Conservation (phyloP, 805 yeast species). For the Danielozyma ontarioensis region DNA sequence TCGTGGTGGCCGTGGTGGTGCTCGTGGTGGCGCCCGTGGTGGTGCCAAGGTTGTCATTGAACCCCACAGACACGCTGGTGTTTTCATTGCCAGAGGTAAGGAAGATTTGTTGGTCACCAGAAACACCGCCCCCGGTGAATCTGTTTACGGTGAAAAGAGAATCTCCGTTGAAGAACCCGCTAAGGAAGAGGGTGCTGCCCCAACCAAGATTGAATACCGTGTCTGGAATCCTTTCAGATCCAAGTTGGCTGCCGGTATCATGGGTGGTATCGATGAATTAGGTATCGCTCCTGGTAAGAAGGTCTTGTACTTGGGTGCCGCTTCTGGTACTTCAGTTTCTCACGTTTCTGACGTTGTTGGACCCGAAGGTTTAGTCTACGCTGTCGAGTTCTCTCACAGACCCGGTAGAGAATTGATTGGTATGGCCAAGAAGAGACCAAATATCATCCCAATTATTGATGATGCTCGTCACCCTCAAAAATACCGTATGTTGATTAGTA, state of each 20-base stretch:
- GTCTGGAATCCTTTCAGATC: slow-evolving; percentile 99
- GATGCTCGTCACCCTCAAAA: slow-evolving; percentile 99
- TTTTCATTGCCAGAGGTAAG: slow-evolving; percentile 98
- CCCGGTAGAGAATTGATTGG: slow-evolving; percentile 99
- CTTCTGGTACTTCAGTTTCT: slow-evolving; percentile 98
- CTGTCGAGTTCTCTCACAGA: slow-evolving; percentile 99
- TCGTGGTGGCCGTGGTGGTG: slow-evolving; percentile 64
- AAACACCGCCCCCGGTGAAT: slow-evolving; percentile 97
- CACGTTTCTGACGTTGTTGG: slow-evolving; percentile 98
- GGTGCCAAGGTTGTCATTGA: slow-evolving; percentile 97
- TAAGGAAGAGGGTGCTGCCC: slow-evolving; percentile 78
- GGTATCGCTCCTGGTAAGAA: slow-evolving; percentile 98
- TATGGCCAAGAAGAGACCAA: slow-evolving; percentile 99
- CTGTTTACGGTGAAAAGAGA: slow-evolving; percentile 98
- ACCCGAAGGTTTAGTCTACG: slow-evolving; percentile 98
- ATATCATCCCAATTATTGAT: slow-evolving; percentile 96
- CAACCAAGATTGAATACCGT: slow-evolving; percentile 96
- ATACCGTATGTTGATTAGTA: slow-evolving; percentile 97
- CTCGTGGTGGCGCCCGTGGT: slow-evolving; percentile 77
- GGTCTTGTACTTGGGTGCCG: slow-evolving; percentile 97
- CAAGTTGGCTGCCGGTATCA: slow-evolving; percentile 98
- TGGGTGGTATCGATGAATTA: slow-evolving; percentile 98
- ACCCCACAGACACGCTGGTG: slow-evolving; percentile 99
- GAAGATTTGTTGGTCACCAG: slow-evolving; percentile 97
- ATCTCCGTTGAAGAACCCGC: slow-evolving; percentile 90